Evolutionary conservation across 1,284 basidiomycete species (phyloP).

Genomic region (Tilletia caries): DNA sequence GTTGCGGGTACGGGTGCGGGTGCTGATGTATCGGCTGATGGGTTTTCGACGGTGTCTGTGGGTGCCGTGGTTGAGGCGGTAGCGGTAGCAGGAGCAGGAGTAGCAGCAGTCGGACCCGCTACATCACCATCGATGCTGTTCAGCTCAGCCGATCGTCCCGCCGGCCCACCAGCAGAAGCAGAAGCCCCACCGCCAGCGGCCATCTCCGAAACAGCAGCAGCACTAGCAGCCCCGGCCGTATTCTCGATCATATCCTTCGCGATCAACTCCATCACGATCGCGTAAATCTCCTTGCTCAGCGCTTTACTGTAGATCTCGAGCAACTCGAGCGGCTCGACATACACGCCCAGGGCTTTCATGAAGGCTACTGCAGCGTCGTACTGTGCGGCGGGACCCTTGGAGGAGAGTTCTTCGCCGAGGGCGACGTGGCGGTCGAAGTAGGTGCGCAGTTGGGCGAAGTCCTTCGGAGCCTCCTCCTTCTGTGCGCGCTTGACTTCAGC

Average conservation of each 20-base stretch:
- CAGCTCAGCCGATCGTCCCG: too few relatives aligned
- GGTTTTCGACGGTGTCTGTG: not conserved
- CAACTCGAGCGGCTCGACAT: constrained; percentile 86
- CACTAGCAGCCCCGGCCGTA: not conserved
- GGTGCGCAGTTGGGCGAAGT: constrained; percentile 55
- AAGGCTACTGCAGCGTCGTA: constrained; percentile 76
- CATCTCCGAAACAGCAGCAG: too few relatives aligned
- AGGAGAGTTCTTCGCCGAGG: constrained; percentile 78
- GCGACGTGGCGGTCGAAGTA: constrained; percentile 89
- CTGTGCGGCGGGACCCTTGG: constrained; percentile 63
- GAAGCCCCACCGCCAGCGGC: too few relatives aligned
- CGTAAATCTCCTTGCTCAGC: constrained; percentile 79
- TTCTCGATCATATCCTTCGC: constrained; percentile 63
- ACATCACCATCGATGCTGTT: too few relatives aligned
- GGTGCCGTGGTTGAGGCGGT: not conserved
- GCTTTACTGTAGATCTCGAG: constrained; percentile 79
- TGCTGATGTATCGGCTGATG: constrained; percentile 17
- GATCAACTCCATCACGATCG: constrained; percentile 83
- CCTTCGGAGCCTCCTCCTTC: constrained; percentile 36
- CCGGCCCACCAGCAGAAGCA: too few relatives aligned
- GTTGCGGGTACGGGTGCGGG: not conserved
- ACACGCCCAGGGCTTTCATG: constrained; percentile 88
- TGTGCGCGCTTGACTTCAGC: constrained; percentile 18
- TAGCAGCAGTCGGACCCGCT: constrained; percentile 16
- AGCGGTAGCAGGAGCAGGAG: not conserved